Conservation (phyloP, 2,329 filamentous ascomycete species). For the Teratosphaeria destructans region DNA sequence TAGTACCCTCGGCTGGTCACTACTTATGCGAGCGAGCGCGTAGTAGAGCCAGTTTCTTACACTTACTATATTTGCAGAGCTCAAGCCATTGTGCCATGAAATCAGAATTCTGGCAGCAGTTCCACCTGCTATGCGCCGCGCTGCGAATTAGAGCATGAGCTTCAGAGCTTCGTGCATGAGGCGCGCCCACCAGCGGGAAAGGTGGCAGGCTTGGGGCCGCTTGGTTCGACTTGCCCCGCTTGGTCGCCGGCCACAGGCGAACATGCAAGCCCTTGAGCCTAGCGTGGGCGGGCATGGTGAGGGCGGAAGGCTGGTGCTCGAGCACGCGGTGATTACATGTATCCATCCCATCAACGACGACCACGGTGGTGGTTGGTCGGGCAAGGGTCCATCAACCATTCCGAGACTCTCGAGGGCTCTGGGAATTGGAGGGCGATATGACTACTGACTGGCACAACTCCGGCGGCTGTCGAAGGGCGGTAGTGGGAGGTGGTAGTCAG, state of each 20-base stretch:
- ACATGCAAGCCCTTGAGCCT: neutral
- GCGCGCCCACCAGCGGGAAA: neutral
- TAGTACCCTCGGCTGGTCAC: constrained; percentile 16
- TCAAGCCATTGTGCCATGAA: neutral
- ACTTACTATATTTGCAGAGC: neutral
- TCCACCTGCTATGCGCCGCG: neutral
- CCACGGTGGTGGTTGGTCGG: neutral
- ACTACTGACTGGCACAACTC: neutral
- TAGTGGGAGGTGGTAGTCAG: neutral
- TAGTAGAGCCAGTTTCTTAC: constrained; percentile 8
- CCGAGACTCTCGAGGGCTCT: neutral
- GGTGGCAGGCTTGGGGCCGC: neutral
- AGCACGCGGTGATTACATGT: neutral
- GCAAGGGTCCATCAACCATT: neutral
- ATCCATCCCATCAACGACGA: neutral
- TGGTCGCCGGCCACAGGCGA: neutral
- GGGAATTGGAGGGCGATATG: neutral
- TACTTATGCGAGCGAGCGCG: constrained; percentile 24
- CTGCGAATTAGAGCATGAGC: neutral
- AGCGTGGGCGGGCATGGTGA: neutral
- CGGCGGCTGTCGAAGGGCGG: neutral
- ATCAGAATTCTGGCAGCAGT: neutral
- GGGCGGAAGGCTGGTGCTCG: neutral
- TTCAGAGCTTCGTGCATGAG: neutral
- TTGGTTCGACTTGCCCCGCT: neutral